Base-by-base conservation (phyloP, 2,329 filamentous ascomycete genomes). In the Cladobotryum mycophilum region DNA sequence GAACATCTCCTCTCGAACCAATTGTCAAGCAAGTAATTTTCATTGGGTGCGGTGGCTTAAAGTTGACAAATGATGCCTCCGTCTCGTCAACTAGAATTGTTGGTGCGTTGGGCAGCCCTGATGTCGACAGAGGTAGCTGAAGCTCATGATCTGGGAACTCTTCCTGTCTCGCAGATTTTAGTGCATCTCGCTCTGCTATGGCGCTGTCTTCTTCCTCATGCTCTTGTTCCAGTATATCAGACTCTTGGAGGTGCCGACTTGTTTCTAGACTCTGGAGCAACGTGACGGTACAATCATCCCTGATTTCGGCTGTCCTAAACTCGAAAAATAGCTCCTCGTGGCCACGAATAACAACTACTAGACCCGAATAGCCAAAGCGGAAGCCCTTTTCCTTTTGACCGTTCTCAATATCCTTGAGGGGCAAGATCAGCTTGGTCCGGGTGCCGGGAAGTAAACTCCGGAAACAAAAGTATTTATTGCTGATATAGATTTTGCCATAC, bases 241-340 rank as follows among this genome's bases (percentile, higher is more conserved):
- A 85, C 55, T 90, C 87, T 52, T 82, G 76, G 41, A 93, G 73
- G 51, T 82, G 87, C 36, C 82, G 82, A 4, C 81, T 78, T 5
- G 82, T 82, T 58, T 95, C 89, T 1, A 97, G 72, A 48, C 81
- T 82, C 52, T 86, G 85, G 37, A 95, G 76, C 15, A 96, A 68
- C 5, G 87, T 95, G 30, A 95, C 81, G 2, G 86, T 82, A 63
- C 91, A 96, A 66, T 97, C 92, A 61, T 99, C 92, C 49, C 93
- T 84, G 51, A 85, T 77, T 34, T 90, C 90, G 1, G 80, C 74
- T 44, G 84, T 80, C 47, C 81, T 80, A 63, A 97, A 97, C 65
- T 99, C 92, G 61, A 99, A 97, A 67, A 97, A 97, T 1, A 99
- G 72, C 67, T 97, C 93, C 65, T 97, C 93, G 55, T 96, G 89